Evolutionary conservation across 352 stramenopile species (phyloP).

Genomic region (Phytopythium ostracodes): DNA sequence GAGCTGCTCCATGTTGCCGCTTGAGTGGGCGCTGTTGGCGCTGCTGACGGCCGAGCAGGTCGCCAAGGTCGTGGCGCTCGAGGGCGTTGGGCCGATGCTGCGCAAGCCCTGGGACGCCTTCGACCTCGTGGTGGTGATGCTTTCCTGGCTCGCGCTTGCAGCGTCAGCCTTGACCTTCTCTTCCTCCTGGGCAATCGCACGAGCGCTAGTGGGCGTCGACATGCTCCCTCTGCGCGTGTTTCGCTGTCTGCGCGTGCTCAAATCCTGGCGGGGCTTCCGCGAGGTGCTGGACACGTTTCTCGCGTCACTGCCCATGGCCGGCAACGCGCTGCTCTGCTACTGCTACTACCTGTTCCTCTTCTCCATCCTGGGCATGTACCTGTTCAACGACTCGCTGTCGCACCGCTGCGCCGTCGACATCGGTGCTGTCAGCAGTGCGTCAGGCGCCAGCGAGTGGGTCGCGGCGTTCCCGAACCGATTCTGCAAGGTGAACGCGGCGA

Average conservation of each 20-base stretch:
- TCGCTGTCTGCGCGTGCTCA: conserved; percentile 61
- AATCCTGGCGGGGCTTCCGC: conserved; percentile 71
- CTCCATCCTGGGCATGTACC: conserved; percentile 82
- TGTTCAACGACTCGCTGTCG: conserved; percentile 81
- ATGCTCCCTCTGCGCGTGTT: conserved; percentile 74
- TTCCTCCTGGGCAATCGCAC: conserved; percentile 5
- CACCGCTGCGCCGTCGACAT: conserved; percentile 55
- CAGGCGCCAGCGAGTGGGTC: conserved; percentile 35
- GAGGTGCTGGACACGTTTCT: conserved; percentile 80
- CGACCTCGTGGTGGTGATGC: conserved; percentile 52
- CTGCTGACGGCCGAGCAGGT: conserved; percentile 69
- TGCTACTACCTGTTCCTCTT: conserved; percentile 87
- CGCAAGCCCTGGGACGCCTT: conserved; percentile 68
- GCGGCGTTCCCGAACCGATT: conserved; percentile 50
- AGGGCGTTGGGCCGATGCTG: conserved; percentile 55
- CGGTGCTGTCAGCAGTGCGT: conserved; percentile 16
- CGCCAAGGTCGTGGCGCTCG: conserved; percentile 56
- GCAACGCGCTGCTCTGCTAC: conserved; percentile 73
- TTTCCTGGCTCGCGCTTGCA: conserved; percentile 60
- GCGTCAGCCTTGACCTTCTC: conserved; percentile 14
- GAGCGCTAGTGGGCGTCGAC: conserved; percentile 53
- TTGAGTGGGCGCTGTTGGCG: conserved; percentile 58
- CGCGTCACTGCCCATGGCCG: conserved; percentile 61
- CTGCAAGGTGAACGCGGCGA: conserved; percentile 27
- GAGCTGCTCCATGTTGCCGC: conserved; percentile 45